Evolutionary conservation across 768 basidiomycete species (phyloP).

Genomic region (Termitomyces sp.): DNA sequence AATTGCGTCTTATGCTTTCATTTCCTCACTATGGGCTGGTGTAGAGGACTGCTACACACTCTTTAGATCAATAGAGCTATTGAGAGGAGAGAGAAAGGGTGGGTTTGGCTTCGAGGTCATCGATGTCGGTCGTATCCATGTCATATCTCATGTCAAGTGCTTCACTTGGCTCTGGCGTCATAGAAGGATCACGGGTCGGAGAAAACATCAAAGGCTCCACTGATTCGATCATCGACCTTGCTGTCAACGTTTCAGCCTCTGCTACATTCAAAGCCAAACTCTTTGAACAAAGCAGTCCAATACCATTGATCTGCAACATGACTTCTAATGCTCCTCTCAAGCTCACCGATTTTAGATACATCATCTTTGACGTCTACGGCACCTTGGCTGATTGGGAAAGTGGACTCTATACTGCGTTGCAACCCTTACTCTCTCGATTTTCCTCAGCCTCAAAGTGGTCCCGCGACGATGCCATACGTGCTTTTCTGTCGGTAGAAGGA

Average conservation of each 20-base stretch:
- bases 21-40: not conserved
- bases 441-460: conserved; percentile 36
- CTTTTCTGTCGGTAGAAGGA: conserved; percentile 47
- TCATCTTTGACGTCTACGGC: conserved; percentile 75
- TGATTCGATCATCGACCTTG: not conserved
- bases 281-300: not conserved
- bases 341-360: conserved; percentile 41
- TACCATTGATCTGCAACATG: not conserved
- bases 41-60: not conserved
- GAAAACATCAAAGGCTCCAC: not conserved
- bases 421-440: conserved; percentile 43
- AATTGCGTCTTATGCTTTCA: not conserved
- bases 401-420: conserved; percentile 50
- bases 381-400: conserved; percentile 79
- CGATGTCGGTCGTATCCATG: not conserved
- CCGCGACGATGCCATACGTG: conserved; percentile 43
- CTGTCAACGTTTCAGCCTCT: not conserved
- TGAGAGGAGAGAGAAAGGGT: not conserved
- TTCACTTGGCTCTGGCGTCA: not conserved
- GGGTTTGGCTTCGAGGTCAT: not conserved
- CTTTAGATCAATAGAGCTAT: not conserved
- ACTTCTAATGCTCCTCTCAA: conserved; percentile 12
- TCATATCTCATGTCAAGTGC: not conserved
- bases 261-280: not conserved
- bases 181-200: not conserved